A percentile compares a stretch with the other conserved stretches of the same genome.
Evolutionary conservation across 371 early-diverging fungal genomes (phyloP).

Genomic region (Coemansia sp.): DNA sequence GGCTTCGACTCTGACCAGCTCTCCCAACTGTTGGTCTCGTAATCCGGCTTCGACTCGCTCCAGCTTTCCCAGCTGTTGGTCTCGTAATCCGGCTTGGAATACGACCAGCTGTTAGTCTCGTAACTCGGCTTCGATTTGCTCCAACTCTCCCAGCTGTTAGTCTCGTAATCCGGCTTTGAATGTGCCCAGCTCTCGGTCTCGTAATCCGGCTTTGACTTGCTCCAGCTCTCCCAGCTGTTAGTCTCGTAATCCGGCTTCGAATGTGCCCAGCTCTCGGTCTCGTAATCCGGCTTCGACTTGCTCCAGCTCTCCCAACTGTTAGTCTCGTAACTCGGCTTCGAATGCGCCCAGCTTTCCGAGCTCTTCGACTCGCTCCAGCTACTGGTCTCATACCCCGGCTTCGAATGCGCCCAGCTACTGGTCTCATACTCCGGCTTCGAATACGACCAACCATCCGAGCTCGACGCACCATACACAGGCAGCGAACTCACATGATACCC

Average conservation of each 20-base stretch:
- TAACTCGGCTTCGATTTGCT: neutral
- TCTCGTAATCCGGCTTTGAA: neutral
- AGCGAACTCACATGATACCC: neutral
- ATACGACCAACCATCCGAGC: neutral
- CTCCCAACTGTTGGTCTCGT: neutral
- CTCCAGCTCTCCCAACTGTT: neutral
- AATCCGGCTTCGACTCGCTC: neutral
- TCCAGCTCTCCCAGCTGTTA: neutral
- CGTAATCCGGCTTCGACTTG: neutral
- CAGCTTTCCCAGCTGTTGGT: neutral
- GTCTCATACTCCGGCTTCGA: neutral
- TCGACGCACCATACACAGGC: neutral
- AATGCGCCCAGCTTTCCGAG: no score
- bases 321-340: neutral
- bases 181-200: neutral
- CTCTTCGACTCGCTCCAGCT: neutral
- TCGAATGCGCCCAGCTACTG: neutral
- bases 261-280: neutral
- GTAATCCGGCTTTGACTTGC: neutral
- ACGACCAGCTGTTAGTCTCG: neutral
- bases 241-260: neutral
- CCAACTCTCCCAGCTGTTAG: neutral
- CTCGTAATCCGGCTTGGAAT: neutral
- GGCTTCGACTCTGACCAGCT: neutral
- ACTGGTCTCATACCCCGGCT: neutral